These are phyloP conservation scores for Pelargonium nanum DNA, from an alignment of 345 rosid species.

Conservation along the genomic window DNA sequence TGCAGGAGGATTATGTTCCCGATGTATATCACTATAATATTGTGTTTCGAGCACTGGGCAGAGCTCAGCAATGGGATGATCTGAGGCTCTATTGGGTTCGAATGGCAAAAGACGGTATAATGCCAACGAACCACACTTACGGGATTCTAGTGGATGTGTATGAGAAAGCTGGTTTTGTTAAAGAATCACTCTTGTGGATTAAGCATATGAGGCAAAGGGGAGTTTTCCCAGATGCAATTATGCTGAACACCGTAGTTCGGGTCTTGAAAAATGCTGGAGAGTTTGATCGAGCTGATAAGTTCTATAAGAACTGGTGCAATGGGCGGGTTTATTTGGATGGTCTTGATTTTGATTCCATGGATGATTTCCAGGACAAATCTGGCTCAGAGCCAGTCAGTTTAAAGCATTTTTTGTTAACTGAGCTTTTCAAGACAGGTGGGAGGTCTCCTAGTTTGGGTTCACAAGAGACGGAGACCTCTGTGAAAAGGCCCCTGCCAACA, in stretches of 20 bases:
- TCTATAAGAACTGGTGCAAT: slow-evolving; percentile 67
- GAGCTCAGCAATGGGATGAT: slow-evolving; percentile 83
- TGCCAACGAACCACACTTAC: slow-evolving; percentile 68
- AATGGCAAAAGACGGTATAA: slow-evolving; percentile 64
- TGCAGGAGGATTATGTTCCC: slow-evolving; percentile 47
- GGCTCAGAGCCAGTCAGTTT: slow-evolving; percentile 41
- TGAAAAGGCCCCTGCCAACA: slow-evolving; percentile 52
- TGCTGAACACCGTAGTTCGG: slow-evolving; percentile 66
- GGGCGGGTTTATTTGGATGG: slow-evolving; percentile 57
- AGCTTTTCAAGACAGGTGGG: slow-evolving; percentile 66
- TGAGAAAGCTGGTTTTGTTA: slow-evolving; percentile 73
- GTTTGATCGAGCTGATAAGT: slow-evolving; percentile 62
- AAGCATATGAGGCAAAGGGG: slow-evolving; percentile 73
- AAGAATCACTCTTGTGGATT: slow-evolving; percentile 79
- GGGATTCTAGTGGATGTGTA: slow-evolving; percentile 86
- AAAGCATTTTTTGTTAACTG: slow-evolving; percentile 70
- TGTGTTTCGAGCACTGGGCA: slow-evolving; percentile 67
- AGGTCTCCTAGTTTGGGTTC: slow-evolving; percentile 31
- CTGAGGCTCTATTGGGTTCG: slow-evolving; percentile 71
- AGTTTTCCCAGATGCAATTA: slow-evolving; percentile 67
- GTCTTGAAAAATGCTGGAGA: slow-evolving; percentile 68
- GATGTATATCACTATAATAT: slow-evolving; percentile 78
- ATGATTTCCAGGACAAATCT: slow-evolving; percentile 27
- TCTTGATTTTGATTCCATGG: slow-evolving; percentile 48
- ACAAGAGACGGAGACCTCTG: slow-evolving; percentile 19